Evolutionary conservation across 2,329 filamentous ascomycete species (phyloP), one percentile per base, ranked within the genome.

Genomic region (Trichocomaceae sp.): DNA sequence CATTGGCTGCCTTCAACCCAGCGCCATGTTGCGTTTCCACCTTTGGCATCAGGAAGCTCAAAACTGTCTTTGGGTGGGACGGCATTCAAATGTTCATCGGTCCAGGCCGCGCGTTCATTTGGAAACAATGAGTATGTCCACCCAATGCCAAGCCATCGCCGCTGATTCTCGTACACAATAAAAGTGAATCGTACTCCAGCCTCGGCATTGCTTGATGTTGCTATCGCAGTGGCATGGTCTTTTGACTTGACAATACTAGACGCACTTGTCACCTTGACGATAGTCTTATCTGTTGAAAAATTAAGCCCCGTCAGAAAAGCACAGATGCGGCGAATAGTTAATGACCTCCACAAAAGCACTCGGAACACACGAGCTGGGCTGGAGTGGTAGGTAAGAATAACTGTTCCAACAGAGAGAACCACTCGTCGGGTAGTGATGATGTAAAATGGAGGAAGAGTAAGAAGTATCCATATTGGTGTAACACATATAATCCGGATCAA

Each of bases 181-280:
- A 99, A 99, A 0, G 93, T 99, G 66, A 99, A 99, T 45, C 90
- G 88, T 13, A 99, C 88, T 1, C 91, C 90, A 0, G 90, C 83
- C 4, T 87, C 85, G 59, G 71, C 64, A 59, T 75, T 68, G 51
- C 64, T 69, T 19, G 77, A 76, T 12, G 77, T 75, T 15, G 76
- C 74, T 31, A 79, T 71, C 51, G 77, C 75, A 29, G 77, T 72
- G 1, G 71, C 69, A 60, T 72, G 74, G 39, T 77, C 75, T 55
- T 77, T 73, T 47, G 68, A 69, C 62, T 73, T 63, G 37, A 72
- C 64, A 53, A 61, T 56, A 9, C 60, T 56, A 39, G 45, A 48
- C 50, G 59, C 39, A n/a, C 47, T 42, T 15, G 56, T 48, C 31
- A 47, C 41, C 37, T 33, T 22, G 12, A 8, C 29, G 20, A 33